phyloP scores from a whole-genome alignment of 805 yeast genomes.

The Sungouiella thailandica region DNA sequence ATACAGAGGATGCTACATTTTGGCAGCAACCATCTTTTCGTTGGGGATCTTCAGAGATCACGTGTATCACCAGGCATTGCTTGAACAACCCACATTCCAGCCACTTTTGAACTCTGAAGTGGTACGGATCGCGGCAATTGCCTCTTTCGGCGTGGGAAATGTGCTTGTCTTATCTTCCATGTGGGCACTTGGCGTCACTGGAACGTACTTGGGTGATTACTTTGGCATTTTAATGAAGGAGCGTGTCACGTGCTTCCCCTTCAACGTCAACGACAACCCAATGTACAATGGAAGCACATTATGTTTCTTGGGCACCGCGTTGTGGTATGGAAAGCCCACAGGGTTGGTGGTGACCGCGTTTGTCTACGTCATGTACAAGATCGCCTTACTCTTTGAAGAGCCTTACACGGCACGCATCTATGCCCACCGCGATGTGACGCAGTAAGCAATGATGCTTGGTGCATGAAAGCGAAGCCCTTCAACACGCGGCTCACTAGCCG shows the following conservation, averaged over 20 bases:
- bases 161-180: slow-evolving; percentile 77
- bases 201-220: slow-evolving; percentile 95
- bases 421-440: slow-evolving; percentile 53
- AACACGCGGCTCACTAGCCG: too few species aligned
- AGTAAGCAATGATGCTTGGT: background rate
- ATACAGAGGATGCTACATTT: slow-evolving; percentile 73
- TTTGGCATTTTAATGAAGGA: slow-evolving; percentile 92
- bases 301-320: slow-evolving; percentile 85
- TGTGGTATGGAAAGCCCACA: slow-evolving; percentile 85
- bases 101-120: slow-evolving; percentile 39
- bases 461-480: too few species aligned
- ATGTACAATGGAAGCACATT: slow-evolving; percentile 94
- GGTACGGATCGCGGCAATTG: slow-evolving; percentile 49
- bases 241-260: slow-evolving; percentile 89
- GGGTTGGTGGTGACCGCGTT: slow-evolving; percentile 70
- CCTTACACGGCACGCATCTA: slow-evolving; percentile 94
- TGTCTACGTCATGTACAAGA: slow-evolving; percentile 75
- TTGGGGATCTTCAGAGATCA: slow-evolving; percentile 81
- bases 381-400: slow-evolving; percentile 87
- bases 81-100: slow-evolving; percentile 62
- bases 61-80: slow-evolving; percentile 65
- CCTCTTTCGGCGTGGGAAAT: slow-evolving; percentile 64
- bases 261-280: slow-evolving; percentile 86
- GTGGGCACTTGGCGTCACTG: slow-evolving; percentile 92
- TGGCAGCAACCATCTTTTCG: slow-evolving; percentile 80